Evolutionary conservation across 768 basidiomycete species (phyloP), one percentile per base, ranked within the genome.

Genomic region (Melanogaster broomeanus): DNA sequence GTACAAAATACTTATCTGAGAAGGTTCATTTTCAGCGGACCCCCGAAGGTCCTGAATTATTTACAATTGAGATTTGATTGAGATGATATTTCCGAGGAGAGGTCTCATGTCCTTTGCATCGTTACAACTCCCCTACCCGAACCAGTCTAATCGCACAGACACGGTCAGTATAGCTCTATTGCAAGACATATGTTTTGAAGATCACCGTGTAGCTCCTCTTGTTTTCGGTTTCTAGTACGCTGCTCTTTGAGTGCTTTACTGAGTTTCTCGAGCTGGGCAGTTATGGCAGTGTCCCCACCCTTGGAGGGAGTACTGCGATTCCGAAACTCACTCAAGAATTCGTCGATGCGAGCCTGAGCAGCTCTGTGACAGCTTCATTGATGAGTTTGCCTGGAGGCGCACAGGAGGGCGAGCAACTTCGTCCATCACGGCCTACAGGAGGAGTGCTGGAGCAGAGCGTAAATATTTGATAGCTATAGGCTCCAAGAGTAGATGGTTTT

Each of bases 191-290:
- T 21, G 12, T 6, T n/a, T n/a, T 7, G 5, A 19, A 18, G 1
- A 3, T 30, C 52, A 65, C 56, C 57, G 51, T 48, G 18, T 13
- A 11, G 13, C 35, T 33, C 25, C 12, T 50, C 19, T 56, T 13
- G 33, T 51, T 51, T 31, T 52, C 64, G 64, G 37, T 62, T 62
- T 24, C 60, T 60, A 42, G 51, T 50, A 1, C 76, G 67, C 57
- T 83, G 77, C 53, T 82, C 79, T 45, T 74, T 74, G 52, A 84
- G 61, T 4, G 83, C 81, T 45, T 73, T 72, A 40, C 71, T 71
- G 44, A 85, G 66, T 62, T 85, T 85, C 61, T 80, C 76, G 19
- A 85, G 70, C 59, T 84, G 83, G 5, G 82, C 81, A 0, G 76
- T 82, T 41, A 82, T 80, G 5, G 82, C 75, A 0, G 76, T 74